phyloP scores from a whole-genome alignment of 495 filamentous ascomycete species.

The Patellaria atrata region DNA sequence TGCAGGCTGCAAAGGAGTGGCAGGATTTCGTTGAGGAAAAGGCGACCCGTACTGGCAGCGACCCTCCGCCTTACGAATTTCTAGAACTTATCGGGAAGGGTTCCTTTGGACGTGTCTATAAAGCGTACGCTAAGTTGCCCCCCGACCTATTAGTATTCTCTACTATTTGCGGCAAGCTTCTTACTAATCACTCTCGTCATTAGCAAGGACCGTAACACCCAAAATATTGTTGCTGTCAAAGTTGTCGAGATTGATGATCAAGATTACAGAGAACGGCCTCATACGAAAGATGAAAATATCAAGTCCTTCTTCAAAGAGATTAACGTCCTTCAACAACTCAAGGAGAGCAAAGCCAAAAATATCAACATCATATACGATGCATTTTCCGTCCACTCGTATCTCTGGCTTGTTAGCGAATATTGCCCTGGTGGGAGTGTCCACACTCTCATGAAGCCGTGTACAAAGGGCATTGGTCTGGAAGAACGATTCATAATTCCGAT shows the following conservation, averaged over 20 bases:
- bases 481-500: conserved; percentile 88
- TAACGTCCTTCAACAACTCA: conserved; percentile 67
- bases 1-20: conserved; percentile 92
- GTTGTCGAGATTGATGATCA: conserved; percentile 87
- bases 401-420: conserved; percentile 95
- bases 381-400: conserved; percentile 66
- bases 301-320: conserved; percentile 82
- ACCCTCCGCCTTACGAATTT: conserved; percentile 53
- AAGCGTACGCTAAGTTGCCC: background rate
- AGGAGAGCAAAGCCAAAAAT: conserved; percentile 71
- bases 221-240: conserved; percentile 73
- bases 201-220: conserved; percentile 40
- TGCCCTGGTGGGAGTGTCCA: conserved; percentile 91
- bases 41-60: conserved; percentile 19
- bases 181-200: no score
- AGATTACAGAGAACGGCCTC: conserved; percentile 52
- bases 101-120: conserved; percentile 79
- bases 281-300: conserved; percentile 65
- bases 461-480: conserved; percentile 37
- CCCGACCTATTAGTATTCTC: background rate
- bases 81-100: conserved; percentile 90
- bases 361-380: conserved; percentile 85
- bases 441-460: conserved; percentile 48
- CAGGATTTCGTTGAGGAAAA: conserved; percentile 38
- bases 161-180: background rate